Conservation (phyloP, 2,329 filamentous ascomycete genomes). For the Xylariaceae sp. region DNA sequence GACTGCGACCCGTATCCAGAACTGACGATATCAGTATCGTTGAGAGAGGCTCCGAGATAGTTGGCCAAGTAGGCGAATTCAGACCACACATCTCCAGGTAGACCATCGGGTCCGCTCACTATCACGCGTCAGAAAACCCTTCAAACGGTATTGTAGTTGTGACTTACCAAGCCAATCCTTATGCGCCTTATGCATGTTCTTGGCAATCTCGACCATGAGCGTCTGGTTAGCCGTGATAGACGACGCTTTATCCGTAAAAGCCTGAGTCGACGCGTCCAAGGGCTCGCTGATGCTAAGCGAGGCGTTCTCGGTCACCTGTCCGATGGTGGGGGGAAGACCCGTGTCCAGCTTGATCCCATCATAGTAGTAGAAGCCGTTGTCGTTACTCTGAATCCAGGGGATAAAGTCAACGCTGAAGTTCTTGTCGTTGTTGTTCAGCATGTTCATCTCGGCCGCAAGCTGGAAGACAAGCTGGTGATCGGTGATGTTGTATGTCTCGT, state of each 20-base stretch:
- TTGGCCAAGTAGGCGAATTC: slow-evolving; percentile 61
- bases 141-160: background rate
- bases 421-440: slow-evolving; percentile 48
- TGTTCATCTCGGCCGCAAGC: slow-evolving; percentile 55
- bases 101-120: slow-evolving; percentile 30
- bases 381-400: slow-evolving; percentile 53
- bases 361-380: slow-evolving; percentile 50
- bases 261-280: slow-evolving; percentile 29
- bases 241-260: slow-evolving; percentile 33
- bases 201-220: slow-evolving; percentile 33
- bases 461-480: slow-evolving; percentile 64
- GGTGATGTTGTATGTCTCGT: slow-evolving; percentile 53
- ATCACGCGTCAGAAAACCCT: background rate
- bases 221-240: slow-evolving; percentile 31
- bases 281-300: slow-evolving; percentile 32
- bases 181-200: slow-evolving; percentile 42
- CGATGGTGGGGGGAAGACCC: slow-evolving; percentile 48
- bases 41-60: slow-evolving; percentile 47
- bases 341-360: slow-evolving; percentile 42
- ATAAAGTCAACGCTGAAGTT: slow-evolving; percentile 56
- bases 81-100: slow-evolving; percentile 59
- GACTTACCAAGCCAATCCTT: slow-evolving; percentile 18
- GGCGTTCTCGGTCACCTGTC: slow-evolving; percentile 42
- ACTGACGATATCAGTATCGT: slow-evolving; percentile 47
- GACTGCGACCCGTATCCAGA: slow-evolving; percentile 38